Percentiles rank a stretch among this genome's conserved stretches.
Evolutionary conservation across 176 grass and related monocot species (phyloP).

Genomic region (Bromus sterilis): DNA sequence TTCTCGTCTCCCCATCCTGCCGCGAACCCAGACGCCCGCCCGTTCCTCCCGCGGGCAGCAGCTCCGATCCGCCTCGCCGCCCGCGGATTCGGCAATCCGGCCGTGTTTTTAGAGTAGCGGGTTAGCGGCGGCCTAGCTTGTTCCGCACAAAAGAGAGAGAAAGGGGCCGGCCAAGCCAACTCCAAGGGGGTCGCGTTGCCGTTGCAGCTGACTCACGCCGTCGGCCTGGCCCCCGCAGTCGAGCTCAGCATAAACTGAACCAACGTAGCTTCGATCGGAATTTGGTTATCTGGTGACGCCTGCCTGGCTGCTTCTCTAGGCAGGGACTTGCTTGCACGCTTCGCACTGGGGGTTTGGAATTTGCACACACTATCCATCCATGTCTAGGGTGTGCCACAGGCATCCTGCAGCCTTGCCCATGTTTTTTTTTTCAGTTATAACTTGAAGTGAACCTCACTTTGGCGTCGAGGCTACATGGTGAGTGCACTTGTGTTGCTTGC

Average conservation of each 20-base stretch:
- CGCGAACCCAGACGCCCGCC: neutral
- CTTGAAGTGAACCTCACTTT: neutral
- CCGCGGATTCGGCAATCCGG: neutral
- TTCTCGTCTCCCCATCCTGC: no score
- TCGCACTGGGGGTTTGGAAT: neutral
- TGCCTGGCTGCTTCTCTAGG: neutral
- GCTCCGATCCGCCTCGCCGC: neutral
- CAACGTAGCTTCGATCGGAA: neutral
- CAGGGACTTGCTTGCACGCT: neutral
- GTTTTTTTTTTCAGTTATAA: neutral
- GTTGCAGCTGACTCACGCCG: neutral
- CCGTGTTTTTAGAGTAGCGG: neutral
- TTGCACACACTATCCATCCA: neutral
- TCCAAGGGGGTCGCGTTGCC: neutral
- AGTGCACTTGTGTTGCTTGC: neutral
- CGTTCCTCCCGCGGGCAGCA: neutral
- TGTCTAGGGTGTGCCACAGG: no score
- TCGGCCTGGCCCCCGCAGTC: neutral
- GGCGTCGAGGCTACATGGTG: neutral
- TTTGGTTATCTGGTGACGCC: neutral
- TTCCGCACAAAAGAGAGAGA: neutral
- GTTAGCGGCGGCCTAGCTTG: neutral
- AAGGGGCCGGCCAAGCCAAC: neutral
- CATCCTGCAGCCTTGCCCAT: neutral
- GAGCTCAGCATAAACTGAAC: neutral